Evolutionary conservation across 441 rosid genomes (phyloP), one percentile per base, ranked within the genome.

Genomic region (Croton setiger): DNA sequence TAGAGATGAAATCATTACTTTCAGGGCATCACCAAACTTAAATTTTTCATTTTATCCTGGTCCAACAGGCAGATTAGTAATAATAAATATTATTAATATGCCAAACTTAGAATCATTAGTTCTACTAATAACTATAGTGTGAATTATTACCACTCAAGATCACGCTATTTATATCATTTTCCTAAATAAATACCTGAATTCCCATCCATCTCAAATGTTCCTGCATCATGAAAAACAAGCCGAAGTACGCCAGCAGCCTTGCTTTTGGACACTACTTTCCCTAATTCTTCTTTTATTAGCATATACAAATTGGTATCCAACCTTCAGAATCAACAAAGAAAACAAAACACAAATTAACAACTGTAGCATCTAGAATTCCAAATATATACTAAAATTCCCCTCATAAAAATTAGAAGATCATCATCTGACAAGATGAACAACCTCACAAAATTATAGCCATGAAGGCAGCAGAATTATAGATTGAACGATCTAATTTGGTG

Each of bases 211-310:
- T 88, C 95, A 75, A 83, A 93, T 60, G 98, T 91, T 74, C 96
- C 98, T 20, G 95, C 98, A 75, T 93, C 98, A 82, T 93, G 98
- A 82, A 93, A 93, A 63, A 84, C 98, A 69, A 93, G 86, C 70
- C 98, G 97, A 82, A 91, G 98, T 70, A 93, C 88, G 51, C 97
- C 97, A 44, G 97, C 90, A 67, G 98, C 97, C 75, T 88, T 93
- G 21, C 85, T 90, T 75, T 89, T 93, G 53, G 96, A 76, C 65
- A 93, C 79, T 11, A 86, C 89, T 81, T 85, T 93, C 74, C 84
- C 82, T 63, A 86, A 76, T 76, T 85, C 91, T 59, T 76, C 86
- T 83, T 72, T 82, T 58, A 89, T 76, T 55, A 78, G 53, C 23
- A 62, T 4, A 74, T 79, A 78, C 20, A 65, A 60, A 3, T 63